phyloP scores from a whole-genome alignment of 2,329 filamentous ascomycete species.

The Chaetomium strumarium region DNA sequence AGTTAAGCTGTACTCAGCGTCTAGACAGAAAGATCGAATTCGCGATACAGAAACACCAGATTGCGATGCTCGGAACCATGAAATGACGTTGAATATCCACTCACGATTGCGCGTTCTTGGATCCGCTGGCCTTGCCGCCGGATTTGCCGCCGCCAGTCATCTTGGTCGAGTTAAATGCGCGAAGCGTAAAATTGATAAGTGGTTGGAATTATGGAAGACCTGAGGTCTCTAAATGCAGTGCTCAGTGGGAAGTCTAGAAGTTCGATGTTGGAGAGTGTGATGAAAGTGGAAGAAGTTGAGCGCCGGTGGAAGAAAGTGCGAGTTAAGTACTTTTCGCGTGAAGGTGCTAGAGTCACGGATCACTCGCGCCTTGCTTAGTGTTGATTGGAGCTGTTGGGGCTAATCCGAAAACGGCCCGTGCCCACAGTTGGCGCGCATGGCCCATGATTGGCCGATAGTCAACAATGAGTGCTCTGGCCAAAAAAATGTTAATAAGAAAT shows the following conservation, averaged over 20 bases:
- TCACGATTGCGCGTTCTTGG: conserved; percentile 99
- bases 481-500: conserved; percentile 4
- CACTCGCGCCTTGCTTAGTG: conserved; percentile 32
- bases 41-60: not conserved
- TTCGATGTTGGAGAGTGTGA: conserved; percentile 34
- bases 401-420: conserved; percentile 29
- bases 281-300: conserved; percentile 32
- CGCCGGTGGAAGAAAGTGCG: conserved; percentile 40
- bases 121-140: conserved; percentile 98
- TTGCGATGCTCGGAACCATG: not conserved
- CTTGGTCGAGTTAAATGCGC: conserved; percentile 54
- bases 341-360: conserved; percentile 43
- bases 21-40: conserved; percentile 23
- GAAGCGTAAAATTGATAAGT: conserved; percentile 21
- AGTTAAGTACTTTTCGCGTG: conserved; percentile 52
- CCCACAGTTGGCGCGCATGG: conserved; percentile 1
- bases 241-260: conserved; percentile 27
- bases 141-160: conserved; percentile 99
- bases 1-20: conserved; percentile 34
- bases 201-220: conserved; percentile 29
- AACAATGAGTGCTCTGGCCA: not conserved
- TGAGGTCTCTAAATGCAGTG: conserved; percentile 23
- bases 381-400: conserved; percentile 24
- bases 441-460: conserved; percentile 14
- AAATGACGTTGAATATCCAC: conserved; percentile 32